Evolutionary conservation across 1,284 basidiomycete genomes (phyloP).

Genomic region (Anthracocystis walkeri): DNA sequence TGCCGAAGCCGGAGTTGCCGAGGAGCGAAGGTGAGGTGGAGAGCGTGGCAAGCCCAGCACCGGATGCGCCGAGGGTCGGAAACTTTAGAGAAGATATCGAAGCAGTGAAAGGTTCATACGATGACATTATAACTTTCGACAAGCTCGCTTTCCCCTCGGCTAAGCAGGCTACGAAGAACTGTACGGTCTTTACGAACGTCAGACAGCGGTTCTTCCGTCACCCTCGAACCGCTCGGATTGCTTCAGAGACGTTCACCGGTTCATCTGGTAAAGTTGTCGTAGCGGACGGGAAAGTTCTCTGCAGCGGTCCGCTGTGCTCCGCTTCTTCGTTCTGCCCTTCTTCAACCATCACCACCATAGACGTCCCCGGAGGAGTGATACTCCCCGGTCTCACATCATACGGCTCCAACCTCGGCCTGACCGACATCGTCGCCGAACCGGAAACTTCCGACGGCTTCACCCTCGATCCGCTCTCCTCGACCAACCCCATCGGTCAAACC

Average conservation of each 20-base stretch:
- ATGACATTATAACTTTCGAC: constrained; percentile 47
- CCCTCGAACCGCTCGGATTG: constrained; percentile 1
- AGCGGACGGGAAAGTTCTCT: constrained; percentile 41
- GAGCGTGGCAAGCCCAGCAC: constrained; percentile 13
- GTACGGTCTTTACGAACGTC: constrained; percentile 54
- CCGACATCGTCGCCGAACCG: constrained; percentile 58
- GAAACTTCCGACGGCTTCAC: constrained; percentile 52
- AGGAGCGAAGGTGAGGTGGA: background rate
- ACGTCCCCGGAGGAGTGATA: constrained; percentile 42
- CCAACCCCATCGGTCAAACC: constrained; percentile 14
- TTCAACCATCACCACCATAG: constrained; percentile 13
- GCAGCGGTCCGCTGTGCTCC: constrained; percentile 28
- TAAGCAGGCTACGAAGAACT: constrained; percentile 9
- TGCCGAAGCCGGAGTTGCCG: constrained; percentile 23
- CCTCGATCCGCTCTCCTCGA: constrained; percentile 20
- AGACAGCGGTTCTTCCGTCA: constrained; percentile 30
- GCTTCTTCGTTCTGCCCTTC: constrained; percentile 6
- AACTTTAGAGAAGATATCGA: constrained; percentile 52
- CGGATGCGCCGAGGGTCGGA: constrained; percentile 28
- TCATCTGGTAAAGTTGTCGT: constrained; percentile 32
- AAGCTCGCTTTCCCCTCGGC: constrained; percentile 54
- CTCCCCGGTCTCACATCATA: constrained; percentile 56
- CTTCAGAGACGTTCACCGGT: constrained; percentile 5
- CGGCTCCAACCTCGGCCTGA: constrained; percentile 58
- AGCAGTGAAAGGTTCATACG: constrained; percentile 34